Percentiles rank a stretch among this genome's conserved stretches.
Evolutionary conservation across 495 filamentous ascomycete genomes (phyloP).

Genomic region (Penicillium steckii): DNA sequence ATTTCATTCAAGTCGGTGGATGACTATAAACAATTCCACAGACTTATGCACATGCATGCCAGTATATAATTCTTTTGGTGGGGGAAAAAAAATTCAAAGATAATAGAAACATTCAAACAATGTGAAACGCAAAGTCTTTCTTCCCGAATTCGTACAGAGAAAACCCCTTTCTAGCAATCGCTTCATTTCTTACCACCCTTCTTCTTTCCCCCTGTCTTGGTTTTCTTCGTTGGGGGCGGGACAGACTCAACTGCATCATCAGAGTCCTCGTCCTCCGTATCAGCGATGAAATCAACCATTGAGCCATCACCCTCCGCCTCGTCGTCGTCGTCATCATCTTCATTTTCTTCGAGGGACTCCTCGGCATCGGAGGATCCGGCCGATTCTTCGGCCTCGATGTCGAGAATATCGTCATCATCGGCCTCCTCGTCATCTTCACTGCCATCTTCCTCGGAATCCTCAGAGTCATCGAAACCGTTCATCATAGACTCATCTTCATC

Average conservation of each 20-base stretch:
- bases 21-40: conserved; percentile 2
- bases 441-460: conserved; percentile 40
- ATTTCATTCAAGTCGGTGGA: conserved; percentile 1
- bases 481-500: conserved; percentile 50
- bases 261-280: conserved; percentile 43
- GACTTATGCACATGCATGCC: neutral
- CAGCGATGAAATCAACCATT: conserved; percentile 47
- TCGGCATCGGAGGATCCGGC: conserved; percentile 48
- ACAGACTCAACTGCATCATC: conserved; percentile 33
- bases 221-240: conserved; percentile 41
- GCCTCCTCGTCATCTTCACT: conserved; percentile 43
- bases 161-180: neutral
- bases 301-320: no score
- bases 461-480: conserved; percentile 40
- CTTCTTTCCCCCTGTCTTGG: conserved; percentile 32
- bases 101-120: neutral
- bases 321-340: conserved; percentile 44
- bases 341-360: conserved; percentile 45
- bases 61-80: conserved; percentile 5
- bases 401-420: conserved; percentile 36
- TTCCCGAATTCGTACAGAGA: neutral
- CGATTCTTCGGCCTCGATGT: conserved; percentile 47
- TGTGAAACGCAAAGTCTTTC: neutral
- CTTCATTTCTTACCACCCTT: conserved; percentile 34
- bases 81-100: neutral